phyloP scores from a whole-genome alignment of 805 yeast species.

The Cyberlindnera subsufficiens region DNA sequence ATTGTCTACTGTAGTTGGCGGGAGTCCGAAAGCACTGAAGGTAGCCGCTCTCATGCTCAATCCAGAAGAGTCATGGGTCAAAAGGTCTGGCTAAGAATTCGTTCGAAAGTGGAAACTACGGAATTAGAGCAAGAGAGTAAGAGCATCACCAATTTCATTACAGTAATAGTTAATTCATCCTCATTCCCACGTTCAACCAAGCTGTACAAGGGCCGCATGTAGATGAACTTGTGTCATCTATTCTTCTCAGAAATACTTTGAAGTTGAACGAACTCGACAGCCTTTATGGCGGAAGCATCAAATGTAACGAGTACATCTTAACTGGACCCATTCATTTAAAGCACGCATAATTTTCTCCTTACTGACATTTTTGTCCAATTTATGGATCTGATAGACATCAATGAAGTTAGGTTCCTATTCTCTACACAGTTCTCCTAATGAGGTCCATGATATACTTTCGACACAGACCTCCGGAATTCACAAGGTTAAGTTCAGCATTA shows the following conservation, averaged over 20 bases:
- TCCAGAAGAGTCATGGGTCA: conserved; percentile 7
- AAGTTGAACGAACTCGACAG: conserved; percentile 45
- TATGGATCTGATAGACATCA: conserved; percentile 48
- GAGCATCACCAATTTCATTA: conserved; percentile 39
- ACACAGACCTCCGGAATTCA: conserved; percentile 33
- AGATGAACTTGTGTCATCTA: conserved; percentile 53
- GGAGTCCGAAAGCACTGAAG: background rate
- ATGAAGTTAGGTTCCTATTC: conserved; percentile 42
- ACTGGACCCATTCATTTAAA: conserved; percentile 42
- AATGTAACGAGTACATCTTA: conserved; percentile 47
- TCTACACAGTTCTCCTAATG: conserved; percentile 30
- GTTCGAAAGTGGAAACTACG: conserved; percentile 54
- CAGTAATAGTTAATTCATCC: conserved; percentile 55
- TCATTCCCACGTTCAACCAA: conserved; percentile 56
- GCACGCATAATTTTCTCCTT: conserved; percentile 50
- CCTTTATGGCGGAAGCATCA: conserved; percentile 58
- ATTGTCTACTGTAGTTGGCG: background rate
- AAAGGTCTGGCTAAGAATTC: conserved; percentile 51
- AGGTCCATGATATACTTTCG: conserved; percentile 44
- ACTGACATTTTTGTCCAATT: conserved; percentile 39
- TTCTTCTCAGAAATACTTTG: conserved; percentile 50
- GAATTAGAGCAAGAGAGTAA: conserved; percentile 55
- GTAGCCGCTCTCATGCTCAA: conserved; percentile 7
- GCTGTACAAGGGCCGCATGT: conserved; percentile 54
- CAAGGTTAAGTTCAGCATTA: background rate